Base-by-base conservation (phyloP, 495 filamentous ascomycete species). In the Tetracladium marchalianum region DNA sequence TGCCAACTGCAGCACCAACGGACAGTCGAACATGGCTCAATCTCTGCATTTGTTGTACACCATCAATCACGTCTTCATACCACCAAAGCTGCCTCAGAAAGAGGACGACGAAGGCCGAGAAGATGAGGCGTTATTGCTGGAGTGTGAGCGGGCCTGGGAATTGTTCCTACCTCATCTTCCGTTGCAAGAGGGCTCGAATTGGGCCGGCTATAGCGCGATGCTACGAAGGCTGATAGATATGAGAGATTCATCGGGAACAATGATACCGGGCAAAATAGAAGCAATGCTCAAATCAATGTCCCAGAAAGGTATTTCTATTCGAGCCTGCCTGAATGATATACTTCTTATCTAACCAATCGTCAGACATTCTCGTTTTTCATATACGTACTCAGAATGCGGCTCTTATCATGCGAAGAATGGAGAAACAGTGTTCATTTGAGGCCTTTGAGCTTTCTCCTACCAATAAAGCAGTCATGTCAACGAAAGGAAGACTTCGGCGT, bases 381-480 rank as follows among this genome's bases (percentile, higher is more conserved):
- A 61, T 84, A 27, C 53, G 56, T n/a, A 62, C 55, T 11, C 81
- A 84, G 52, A 85, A 85, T 56, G 76, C 76, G 0, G 81, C 63
- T 0, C 44, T 84, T 0, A 50, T 82, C 8, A 55, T 82, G 36
- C 65, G 62, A 2, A 59, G 51, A 33, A 33, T 41, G 0, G 36
- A 51, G 0, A 31, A 62, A n/a, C 33, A 47, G 5, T 59, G 76
- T 33, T 36, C 66, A 1, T 58, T 84, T 22, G 70, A 81, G 52
- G 51, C 61, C 0, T 85, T 81, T 41, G 78, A 84, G 49, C 65
- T 79, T 0, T 73, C 75, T 4, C 67, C 80, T 0, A 47, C 48
- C 1, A 76, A 75, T 44, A 9, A 52, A 0, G 48, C 58, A 0
- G 71, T 80, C n/a, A 72, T 71, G 43, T 50, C 50, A 1, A 70